phyloP scores from a whole-genome alignment of 371 early-diverging fungal species.

The Mortierella sp. region DNA sequence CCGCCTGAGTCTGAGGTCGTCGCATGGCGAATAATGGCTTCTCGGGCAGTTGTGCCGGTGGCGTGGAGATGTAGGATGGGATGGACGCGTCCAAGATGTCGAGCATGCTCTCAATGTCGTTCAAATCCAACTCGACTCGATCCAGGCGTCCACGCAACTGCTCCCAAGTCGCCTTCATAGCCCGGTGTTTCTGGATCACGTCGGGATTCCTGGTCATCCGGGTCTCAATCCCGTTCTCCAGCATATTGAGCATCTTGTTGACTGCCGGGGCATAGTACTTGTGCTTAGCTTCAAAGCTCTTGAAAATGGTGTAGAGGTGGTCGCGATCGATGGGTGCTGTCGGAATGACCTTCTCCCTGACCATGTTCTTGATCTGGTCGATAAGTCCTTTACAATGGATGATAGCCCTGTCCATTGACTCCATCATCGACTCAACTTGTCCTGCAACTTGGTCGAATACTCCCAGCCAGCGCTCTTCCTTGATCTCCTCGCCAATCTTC shows the following conservation, averaged over 20 bases:
- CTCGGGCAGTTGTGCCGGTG: constrained; percentile 47
- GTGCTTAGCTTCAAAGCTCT: constrained; percentile 73
- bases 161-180: constrained; percentile 68
- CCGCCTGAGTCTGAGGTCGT: constrained; percentile 27
- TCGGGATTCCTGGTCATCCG: constrained; percentile 62
- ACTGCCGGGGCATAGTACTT: constrained; percentile 74
- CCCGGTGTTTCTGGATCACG: constrained; percentile 60
- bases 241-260: constrained; percentile 70
- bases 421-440: constrained; percentile 75
- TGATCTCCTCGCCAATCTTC: constrained; percentile 63
- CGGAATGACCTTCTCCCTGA: constrained; percentile 45
- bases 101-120: constrained; percentile 62
- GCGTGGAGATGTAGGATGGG: constrained; percentile 29
- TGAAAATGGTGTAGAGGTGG: constrained; percentile 67
- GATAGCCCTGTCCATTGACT: constrained; percentile 69
- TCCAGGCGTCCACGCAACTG: constrained; percentile 62
- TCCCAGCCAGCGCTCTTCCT: constrained; percentile 74
- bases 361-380: constrained; percentile 60
- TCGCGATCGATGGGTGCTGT: constrained; percentile 65
- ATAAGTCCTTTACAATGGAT: constrained; percentile 67
- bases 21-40: constrained; percentile 47
- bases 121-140: constrained; percentile 62
- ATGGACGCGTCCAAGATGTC: constrained; percentile 49
- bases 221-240: constrained; percentile 69
- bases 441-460: constrained; percentile 73